Base-by-base conservation (phyloP, 805 yeast genomes). In the Starmerella bacillaris region DNA sequence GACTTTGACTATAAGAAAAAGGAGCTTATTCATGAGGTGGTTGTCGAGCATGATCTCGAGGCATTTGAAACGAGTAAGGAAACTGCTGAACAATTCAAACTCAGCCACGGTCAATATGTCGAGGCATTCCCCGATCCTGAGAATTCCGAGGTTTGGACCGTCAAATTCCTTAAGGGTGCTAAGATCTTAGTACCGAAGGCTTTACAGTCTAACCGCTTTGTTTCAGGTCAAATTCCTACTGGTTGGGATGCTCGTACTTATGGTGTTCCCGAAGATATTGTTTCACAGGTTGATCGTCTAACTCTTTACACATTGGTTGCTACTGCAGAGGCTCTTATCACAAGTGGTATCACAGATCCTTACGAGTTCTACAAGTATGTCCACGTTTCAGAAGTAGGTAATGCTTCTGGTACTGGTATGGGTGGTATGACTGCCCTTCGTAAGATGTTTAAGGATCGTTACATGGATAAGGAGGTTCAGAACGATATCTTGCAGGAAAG, bases 331-430 rank as follows among this genome's bases (percentile, higher is more conserved):
- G 95, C 96, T 2, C 74, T 89, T 48, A 68, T 89, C 48, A 62
- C 86, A 38, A 71, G 95, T 45, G 99, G 99, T 76, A 65, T 89
- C 53, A 82, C 94, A 40, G 98, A 89, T 58, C 98, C 99, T 45
- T 89, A 83, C 58, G 99, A 89, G 65, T 82, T 92, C 69, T 89
- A 89, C 70, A 76, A 86, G 64, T 92, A 89, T 57, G 93, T 92
- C 34, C 99, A 89, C 59, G 92, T 89, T 38, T 83, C 96, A 31
- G 96, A 89, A 63, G 83, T 89, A 49, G 99, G 98, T 66, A 92
- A 86, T 71, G 84, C 96, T 70, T 78, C 94, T 33, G 99, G 99
- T 66, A 83, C 95, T 38, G 99, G 99, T 72, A 86, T 89, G 93
- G 99, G 99, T 63, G 99, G 99, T 76, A 92, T 86, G 51, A 58